Evolutionary conservation across 108 stramenopile genomes (phyloP).

Genomic region (Schizochytrium sp.): DNA sequence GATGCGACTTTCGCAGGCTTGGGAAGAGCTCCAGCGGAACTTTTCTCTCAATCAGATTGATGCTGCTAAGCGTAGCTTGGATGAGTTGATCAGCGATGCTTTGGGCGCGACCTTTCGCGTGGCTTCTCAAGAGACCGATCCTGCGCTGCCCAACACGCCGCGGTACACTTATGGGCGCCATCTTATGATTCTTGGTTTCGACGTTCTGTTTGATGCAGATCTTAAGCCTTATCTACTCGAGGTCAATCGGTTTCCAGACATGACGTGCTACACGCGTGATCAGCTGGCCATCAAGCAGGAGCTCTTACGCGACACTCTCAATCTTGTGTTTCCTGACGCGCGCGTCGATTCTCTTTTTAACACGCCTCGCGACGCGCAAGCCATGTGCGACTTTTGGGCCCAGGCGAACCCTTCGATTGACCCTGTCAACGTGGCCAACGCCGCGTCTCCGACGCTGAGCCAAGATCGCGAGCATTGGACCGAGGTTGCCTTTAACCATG

Average conservation of each 20-base stretch:
- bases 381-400: neutral
- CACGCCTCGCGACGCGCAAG: neutral
- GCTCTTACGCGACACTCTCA: neutral
- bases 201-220: neutral
- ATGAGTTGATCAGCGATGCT: neutral
- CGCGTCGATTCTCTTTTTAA: neutral
- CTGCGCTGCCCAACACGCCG: neutral
- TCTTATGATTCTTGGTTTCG: neutral
- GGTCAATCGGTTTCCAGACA: neutral
- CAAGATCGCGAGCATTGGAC: neutral
- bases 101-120: neutral
- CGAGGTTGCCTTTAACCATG: neutral
- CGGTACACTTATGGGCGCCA: neutral
- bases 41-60: neutral
- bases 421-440: neutral
- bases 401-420: neutral
- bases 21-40: neutral
- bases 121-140: neutral
- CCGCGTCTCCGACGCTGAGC: neutral
- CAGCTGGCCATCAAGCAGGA: constrained; percentile 2
- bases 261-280: neutral
- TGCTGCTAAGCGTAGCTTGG: neutral
- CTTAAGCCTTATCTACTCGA: neutral
- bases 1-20: neutral
- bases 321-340: neutral